Conservation (phyloP, 139 green algal species). For the Chlamydomonas eustigma region DNA sequence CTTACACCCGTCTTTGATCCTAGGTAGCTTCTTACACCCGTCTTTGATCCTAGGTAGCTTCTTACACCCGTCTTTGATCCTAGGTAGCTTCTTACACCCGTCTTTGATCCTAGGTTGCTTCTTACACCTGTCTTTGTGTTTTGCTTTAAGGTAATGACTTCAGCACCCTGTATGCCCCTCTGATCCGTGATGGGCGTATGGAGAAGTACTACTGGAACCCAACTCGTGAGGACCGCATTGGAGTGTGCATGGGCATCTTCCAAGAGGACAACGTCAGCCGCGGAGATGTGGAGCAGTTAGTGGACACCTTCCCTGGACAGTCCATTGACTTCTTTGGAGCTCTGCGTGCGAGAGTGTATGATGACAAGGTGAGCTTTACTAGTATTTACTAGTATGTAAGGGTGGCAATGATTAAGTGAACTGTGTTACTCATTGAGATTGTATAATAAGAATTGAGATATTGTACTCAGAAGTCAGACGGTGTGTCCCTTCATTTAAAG, state of each 20-base stretch:
- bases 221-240: constrained; percentile 92
- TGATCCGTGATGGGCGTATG: constrained; percentile 99
- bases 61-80: too few species aligned
- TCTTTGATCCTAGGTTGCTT: not conserved
- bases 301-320: constrained; percentile 97
- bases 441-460: too few species aligned
- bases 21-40: too few species aligned
- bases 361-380: constrained; percentile 72
- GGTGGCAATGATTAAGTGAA: too few species aligned
- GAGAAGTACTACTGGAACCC: constrained; percentile 99
- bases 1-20: too few species aligned
- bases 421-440: too few species aligned
- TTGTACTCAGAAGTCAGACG: too few species aligned
- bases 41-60: too few species aligned
- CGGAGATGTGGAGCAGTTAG: constrained; percentile 74
- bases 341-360: constrained; percentile 89
- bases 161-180: constrained; percentile 96
- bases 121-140: not conserved
- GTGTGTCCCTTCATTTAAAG: too few species aligned
- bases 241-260: constrained; percentile 98
- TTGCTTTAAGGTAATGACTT: constrained; percentile 91
- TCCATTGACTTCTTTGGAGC: constrained; percentile 99
- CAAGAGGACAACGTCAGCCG: constrained; percentile 45
- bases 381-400: too few species aligned
- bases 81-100: too few species aligned